Evolutionary conservation across 148 eudicot genomes (phyloP).

Genomic region (Suaeda aralocaspica): DNA sequence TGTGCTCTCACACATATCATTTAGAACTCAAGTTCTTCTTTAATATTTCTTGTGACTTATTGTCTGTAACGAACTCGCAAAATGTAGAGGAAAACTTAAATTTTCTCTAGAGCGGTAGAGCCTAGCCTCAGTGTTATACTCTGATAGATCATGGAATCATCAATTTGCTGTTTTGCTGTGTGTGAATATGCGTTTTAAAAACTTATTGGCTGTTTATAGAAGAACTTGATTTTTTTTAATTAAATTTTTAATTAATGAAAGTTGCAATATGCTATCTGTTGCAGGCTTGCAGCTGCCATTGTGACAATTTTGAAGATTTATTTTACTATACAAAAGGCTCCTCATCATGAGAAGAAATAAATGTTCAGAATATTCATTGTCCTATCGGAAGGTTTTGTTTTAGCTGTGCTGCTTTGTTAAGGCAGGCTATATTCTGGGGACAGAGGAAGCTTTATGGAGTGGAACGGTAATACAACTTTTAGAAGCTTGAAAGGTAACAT

Average conservation of each 20-base stretch:
- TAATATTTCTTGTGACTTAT: too few species aligned
- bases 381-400: constrained; percentile 1
- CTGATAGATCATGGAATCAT: neutral
- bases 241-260: too few species aligned
- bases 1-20: too few species aligned
- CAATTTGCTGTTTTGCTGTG: neutral
- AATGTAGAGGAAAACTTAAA: too few species aligned
- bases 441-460: constrained; percentile 44
- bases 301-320: neutral
- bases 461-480: constrained; percentile 45
- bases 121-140: too few species aligned
- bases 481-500: constrained; percentile 48
- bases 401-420: neutral
- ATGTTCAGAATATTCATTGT: neutral
- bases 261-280: constrained; percentile 5
- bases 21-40: too few species aligned
- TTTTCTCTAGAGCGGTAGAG: too few species aligned
- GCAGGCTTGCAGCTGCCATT: neutral
- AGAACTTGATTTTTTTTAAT: neutral
- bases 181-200: neutral
- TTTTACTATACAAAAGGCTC: neutral
- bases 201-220: neutral
- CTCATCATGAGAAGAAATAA: neutral
- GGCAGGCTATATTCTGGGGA: neutral
- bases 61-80: too few species aligned